Evolutionary conservation across 345 rosid species (phyloP).

Genomic region (Firmiana major): DNA sequence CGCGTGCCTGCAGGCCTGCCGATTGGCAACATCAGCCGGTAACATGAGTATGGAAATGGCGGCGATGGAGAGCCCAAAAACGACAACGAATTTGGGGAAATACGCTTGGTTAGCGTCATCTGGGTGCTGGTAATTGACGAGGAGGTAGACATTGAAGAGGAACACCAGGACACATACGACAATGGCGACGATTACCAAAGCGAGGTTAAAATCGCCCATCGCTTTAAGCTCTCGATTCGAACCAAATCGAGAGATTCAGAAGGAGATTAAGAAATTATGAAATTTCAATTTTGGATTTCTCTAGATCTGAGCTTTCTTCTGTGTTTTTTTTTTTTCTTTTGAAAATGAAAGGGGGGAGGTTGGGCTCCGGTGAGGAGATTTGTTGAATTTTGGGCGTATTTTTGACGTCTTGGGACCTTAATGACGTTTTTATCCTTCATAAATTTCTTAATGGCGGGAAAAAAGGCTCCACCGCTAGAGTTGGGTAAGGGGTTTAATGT

Average conservation of each 20-base stretch:
- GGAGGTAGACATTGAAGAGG: conserved; percentile 87
- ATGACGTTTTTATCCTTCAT: conserved; percentile 14
- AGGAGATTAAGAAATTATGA: conserved; percentile 14
- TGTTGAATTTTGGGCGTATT: neutral
- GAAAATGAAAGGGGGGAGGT: conserved; percentile 8
- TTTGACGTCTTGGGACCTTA: neutral
- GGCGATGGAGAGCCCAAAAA: conserved; percentile 81
- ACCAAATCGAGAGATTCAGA: conserved; percentile 18
- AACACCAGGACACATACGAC: conserved; percentile 85
- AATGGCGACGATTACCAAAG: conserved; percentile 92
- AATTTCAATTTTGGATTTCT: conserved; percentile 13
- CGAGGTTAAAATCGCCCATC: conserved; percentile 99
- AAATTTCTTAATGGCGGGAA: neutral
- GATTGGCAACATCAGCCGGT: conserved; percentile 98
- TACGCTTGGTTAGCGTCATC: conserved; percentile 98
- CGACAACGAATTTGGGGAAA: conserved; percentile 95
- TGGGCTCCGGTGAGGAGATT: conserved; percentile 27
- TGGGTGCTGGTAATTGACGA: conserved; percentile 97
- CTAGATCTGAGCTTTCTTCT: conserved; percentile 23
- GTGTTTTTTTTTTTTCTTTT: neutral
- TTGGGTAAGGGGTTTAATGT: conserved; percentile 18
- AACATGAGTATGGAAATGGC: conserved; percentile 92
- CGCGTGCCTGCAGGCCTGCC: conserved; percentile 93
- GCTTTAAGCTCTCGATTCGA: conserved; percentile 23
- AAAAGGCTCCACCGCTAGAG: neutral